Evolutionary conservation across 805 yeast species (phyloP), one percentile per base, ranked within the genome.

Genomic region (Naumovozyma castellii): DNA sequence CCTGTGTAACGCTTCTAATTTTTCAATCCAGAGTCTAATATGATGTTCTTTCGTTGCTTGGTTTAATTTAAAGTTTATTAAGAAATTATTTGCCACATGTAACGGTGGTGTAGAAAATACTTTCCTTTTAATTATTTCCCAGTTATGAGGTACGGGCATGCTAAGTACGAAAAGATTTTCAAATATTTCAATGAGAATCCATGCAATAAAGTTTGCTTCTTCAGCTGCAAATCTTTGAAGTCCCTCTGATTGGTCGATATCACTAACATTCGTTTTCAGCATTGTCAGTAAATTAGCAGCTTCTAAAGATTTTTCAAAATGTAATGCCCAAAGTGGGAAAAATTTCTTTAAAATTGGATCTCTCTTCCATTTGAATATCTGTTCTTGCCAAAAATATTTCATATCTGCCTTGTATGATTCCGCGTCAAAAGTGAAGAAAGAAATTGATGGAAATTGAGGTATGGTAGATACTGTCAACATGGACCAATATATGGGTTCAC

Each of bases 11-110:
- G 30, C 20, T 13, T 28, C 17, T 3, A 38, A 6, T 18, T 38
- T 38, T 5, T 38, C 34, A 18, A 38, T 27, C 40, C 40, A 38
- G 18, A 25, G 17, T 19, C n/a, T 28, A 3, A 38, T 33, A 28
- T 38, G 40, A 28, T n/a, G 18, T 18, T 12, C 18, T 38, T 30
- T 33, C 18, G 40, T 38, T n/a, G 3, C 6, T 9, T 20, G 3
- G 19, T 32, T 33, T 5, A 38, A 17, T 18, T 5, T 18, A n/a
- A 33, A 14, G 12, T 33, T 18, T 5, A n/a, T 27, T 10, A 38
- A 18, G 8, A 38, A 27, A 9, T 18, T 18, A 3, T 27, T 9
- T 10, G 17, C 18, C 3, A 38, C 28, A 4, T 5, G 8, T 6
- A 9, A 14, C 2, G 33, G 33, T 15, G 17, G n/a, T 6, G 15